These are phyloP conservation scores for Fonsecaea pedrosoi DNA, from an alignment of 2,329 filamentous ascomycete genomes.

Conservation along the genomic window DNA sequence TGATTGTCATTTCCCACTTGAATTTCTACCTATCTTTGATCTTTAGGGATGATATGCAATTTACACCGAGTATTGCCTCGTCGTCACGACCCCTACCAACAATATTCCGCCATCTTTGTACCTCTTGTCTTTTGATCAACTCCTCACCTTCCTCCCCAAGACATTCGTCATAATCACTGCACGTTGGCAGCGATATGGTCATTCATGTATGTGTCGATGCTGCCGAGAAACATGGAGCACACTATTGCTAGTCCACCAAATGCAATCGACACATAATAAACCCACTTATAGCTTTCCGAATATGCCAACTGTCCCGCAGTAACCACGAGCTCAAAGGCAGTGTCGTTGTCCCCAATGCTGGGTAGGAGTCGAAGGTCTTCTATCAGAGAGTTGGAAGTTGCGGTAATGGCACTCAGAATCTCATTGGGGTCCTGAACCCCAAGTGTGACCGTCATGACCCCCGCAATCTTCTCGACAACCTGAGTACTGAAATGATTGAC, in stretches of 20 bases:
- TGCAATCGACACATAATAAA: constrained; percentile 68
- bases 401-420: constrained; percentile 59
- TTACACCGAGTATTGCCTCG: no score
- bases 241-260: constrained; percentile 65
- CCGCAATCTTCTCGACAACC: constrained; percentile 59
- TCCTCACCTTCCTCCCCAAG: no score
- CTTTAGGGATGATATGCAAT: no score
- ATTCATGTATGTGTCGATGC: constrained; percentile 65
- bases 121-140: neutral
- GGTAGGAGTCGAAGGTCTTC: constrained; percentile 43
- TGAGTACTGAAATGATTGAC: constrained; percentile 53
- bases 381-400: constrained; percentile 62
- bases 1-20: no score
- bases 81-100: no score
- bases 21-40: no score
- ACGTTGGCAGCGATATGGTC: constrained; percentile 64
- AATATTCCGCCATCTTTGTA: no score
- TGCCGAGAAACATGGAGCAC: constrained; percentile 63
- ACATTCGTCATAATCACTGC: constrained; percentile 9
- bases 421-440: constrained; percentile 57
- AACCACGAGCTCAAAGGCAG: constrained; percentile 60
- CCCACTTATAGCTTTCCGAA: constrained; percentile 64
- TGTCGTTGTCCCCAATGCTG: constrained; percentile 54
- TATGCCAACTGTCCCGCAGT: constrained; percentile 63
- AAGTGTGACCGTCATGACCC: constrained; percentile 55